Evolutionary conservation across 768 basidiomycete species (phyloP).

Genomic region (Tephrocybe rancida): DNA sequence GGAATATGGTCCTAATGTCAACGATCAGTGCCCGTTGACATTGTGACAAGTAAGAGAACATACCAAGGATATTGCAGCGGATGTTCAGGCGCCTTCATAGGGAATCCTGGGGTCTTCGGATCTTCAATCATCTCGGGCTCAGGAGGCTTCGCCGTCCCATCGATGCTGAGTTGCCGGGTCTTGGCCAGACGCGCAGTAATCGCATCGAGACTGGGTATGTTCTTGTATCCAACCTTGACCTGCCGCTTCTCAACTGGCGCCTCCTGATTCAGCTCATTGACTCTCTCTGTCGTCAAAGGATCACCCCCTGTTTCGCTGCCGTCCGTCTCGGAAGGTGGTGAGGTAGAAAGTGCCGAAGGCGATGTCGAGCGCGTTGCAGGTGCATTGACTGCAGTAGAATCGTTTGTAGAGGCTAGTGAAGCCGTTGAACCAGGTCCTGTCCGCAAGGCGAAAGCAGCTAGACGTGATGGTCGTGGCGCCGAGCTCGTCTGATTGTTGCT

Average conservation of each 20-base stretch:
- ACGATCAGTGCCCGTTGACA: conserved; percentile 1
- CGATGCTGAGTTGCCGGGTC: conserved; percentile 63
- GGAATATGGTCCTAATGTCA: conserved; percentile 77
- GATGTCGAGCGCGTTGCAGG: conserved; percentile 71
- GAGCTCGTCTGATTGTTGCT: conserved; percentile 26
- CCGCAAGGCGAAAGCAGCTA: conserved; percentile 73
- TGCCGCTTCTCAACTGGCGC: conserved; percentile 34
- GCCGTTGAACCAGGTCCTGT: conserved; percentile 60
- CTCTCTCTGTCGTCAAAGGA: conserved; percentile 64
- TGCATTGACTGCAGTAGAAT: conserved; percentile 69
- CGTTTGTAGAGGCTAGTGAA: conserved; percentile 53
- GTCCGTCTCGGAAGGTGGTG: conserved; percentile 46
- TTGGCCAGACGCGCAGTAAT: conserved; percentile 82
- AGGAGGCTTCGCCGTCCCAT: conserved; percentile 69
- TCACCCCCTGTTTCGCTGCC: conserved; percentile 42
- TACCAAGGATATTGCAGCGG: conserved; percentile 86
- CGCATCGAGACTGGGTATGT: conserved; percentile 82
- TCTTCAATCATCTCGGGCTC: conserved; percentile 81
- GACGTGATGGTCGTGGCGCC: conserved; percentile 65
- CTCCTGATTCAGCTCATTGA: conserved; percentile 67
- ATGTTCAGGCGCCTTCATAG: conserved; percentile 76
- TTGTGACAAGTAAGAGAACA: conserved; percentile 22
- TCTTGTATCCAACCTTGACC: conserved; percentile 76
- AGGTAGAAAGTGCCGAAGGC: conserved; percentile 53
- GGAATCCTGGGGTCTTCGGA: conserved; percentile 78